A percentile compares a stretch with the other conserved stretches of the same genome.
phyloP scores from a whole-genome alignment of 345 rosid species.

The Gossypium anomalum region DNA sequence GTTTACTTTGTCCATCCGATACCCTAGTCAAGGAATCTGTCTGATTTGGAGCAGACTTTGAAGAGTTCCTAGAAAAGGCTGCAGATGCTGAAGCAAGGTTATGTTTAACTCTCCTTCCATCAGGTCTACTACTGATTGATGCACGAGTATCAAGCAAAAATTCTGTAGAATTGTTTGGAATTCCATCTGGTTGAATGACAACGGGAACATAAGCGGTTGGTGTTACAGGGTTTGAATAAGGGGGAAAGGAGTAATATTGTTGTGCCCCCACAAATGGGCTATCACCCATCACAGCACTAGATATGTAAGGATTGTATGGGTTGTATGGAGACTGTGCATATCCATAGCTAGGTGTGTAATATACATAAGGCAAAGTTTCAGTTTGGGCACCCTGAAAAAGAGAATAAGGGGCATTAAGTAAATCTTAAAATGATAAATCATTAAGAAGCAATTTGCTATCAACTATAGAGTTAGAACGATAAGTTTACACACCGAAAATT shows the following conservation, averaged over 20 bases:
- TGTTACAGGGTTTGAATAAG: conserved; percentile 56
- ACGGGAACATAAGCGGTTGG: conserved; percentile 53
- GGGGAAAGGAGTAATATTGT: conserved; percentile 56
- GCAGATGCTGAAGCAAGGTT: conserved; percentile 46
- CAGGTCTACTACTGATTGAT: conserved; percentile 33
- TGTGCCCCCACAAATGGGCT: conserved; percentile 53
- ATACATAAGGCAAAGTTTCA: conserved; percentile 77
- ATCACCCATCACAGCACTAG: conserved; percentile 76
- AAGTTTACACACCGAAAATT: conserved; percentile 44
- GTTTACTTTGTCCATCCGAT: conserved; percentile 49
- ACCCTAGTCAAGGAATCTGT: conserved; percentile 37
- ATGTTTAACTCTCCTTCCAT: conserved; percentile 44
- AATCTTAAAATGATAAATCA: neutral
- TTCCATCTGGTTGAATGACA: conserved; percentile 49
- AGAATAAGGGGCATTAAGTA: conserved; percentile 13
- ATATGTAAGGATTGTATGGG: conserved; percentile 87
- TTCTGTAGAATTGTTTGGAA: conserved; percentile 35
- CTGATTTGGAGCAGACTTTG: conserved; percentile 41
- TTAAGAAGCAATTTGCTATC: neutral
- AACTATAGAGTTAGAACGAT: neutral
- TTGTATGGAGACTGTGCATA: conserved; percentile 85
- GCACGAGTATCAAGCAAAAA: conserved; percentile 43
- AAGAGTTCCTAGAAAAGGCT: conserved; percentile 35
- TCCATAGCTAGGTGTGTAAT: conserved; percentile 77
- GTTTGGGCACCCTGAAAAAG: conserved; percentile 67